Evolutionary conservation across 2,329 filamentous ascomycete genomes (phyloP).

Genomic region (Calonectria honghensis): DNA sequence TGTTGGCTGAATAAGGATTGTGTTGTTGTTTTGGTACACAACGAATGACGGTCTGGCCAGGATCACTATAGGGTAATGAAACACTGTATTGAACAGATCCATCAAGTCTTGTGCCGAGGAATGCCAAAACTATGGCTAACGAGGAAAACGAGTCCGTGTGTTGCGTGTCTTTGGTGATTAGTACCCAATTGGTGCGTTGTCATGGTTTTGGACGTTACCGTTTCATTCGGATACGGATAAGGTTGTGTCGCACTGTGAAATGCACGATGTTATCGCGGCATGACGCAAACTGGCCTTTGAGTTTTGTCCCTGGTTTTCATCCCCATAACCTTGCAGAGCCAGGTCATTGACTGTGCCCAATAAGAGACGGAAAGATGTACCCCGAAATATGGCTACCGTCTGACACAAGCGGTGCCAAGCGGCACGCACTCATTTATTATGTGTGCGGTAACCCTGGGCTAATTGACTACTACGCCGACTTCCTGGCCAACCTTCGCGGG

Average conservation of each 20-base stretch:
- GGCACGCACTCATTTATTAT: constrained; percentile 78
- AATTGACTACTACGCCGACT: constrained; percentile 82
- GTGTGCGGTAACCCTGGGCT: constrained; percentile 86
- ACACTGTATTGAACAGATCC: neutral
- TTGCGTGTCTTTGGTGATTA: neutral
- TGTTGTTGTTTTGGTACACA: neutral
- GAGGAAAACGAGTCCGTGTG: neutral
- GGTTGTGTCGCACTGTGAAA: constrained; percentile 5
- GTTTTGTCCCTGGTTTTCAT: neutral
- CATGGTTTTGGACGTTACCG: neutral
- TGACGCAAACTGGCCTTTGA: neutral
- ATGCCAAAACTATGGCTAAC: no score
- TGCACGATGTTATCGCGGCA: neutral
- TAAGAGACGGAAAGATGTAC: constrained; percentile 43
- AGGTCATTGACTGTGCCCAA: neutral
- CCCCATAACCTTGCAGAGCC: neutral
- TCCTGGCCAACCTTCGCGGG: constrained; percentile 75
- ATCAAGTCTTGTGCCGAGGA: no score
- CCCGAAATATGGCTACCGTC: constrained; percentile 58
- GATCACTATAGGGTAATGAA: neutral
- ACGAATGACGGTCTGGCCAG: neutral
- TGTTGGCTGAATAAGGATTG: neutral
- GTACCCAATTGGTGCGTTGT: neutral
- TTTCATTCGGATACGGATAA: constrained; percentile 1
- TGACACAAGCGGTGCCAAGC: constrained; percentile 43